A percentile compares a stretch with the other conserved stretches of the same genome.
Conservation (phyloP, 1,284 basidiomycete species). For the Sparassis latifolia region DNA sequence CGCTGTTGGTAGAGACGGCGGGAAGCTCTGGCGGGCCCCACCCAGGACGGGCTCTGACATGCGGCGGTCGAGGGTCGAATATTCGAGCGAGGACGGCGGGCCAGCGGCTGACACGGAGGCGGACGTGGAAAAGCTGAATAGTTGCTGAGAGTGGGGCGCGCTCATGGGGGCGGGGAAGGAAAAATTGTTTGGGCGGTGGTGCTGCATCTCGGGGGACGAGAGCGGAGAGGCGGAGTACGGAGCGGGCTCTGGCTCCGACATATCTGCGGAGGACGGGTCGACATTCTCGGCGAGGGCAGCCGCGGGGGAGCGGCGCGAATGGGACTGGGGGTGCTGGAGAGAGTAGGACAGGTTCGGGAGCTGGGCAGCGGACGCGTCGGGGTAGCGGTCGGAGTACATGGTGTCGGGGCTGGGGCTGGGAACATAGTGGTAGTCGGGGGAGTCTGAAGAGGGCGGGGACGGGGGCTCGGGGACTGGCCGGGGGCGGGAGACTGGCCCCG, state of each 20-base stretch:
- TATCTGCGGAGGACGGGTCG: conserved; percentile 2
- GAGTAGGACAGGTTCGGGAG: conserved; percentile 22
- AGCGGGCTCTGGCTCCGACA: conserved; percentile 5
- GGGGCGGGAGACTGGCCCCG: not conserved
- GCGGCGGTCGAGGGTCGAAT: conserved; percentile 45
- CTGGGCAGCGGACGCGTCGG: conserved; percentile 8
- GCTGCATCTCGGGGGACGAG: conserved; percentile 10
- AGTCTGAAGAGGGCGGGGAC: conserved; percentile 5
- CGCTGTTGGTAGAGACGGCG: conserved; percentile 2
- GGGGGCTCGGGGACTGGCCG: conserved; percentile 6
- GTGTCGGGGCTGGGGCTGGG: not conserved
- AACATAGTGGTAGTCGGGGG: conserved; percentile 4
- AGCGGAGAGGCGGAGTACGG: conserved; percentile 13
- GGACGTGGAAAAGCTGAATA: conserved; percentile 31
- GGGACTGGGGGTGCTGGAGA: conserved; percentile 7
- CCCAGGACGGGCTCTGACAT: conserved; percentile 53
- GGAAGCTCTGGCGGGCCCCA: conserved; percentile 10
- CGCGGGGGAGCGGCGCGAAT: conserved; percentile 17
- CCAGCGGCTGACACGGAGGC: conserved; percentile 17
- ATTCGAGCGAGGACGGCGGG: conserved; percentile 16
- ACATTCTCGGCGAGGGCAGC: conserved; percentile 15
- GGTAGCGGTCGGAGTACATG: not conserved
- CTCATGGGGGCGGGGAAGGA: conserved; percentile 35
- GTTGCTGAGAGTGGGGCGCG: conserved; percentile 38
- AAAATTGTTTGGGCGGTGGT: conserved; percentile 12